Evolutionary conservation across 495 filamentous ascomycete species (phyloP), one percentile per base, ranked within the genome.

Genomic region (Penicillium subrubescens): DNA sequence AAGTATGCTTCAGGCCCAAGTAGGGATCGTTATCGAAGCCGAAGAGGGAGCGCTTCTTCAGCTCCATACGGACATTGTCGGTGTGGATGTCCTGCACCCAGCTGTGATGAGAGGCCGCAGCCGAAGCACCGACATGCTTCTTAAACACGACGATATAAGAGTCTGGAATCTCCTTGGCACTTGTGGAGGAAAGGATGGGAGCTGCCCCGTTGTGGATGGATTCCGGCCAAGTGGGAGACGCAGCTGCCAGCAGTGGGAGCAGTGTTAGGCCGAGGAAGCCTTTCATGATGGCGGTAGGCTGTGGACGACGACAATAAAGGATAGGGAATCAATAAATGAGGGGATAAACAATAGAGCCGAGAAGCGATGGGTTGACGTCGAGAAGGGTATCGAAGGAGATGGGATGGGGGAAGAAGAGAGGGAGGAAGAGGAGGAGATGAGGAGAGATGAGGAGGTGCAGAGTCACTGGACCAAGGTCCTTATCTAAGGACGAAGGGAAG

Each of bases 121-220:
- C 81, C 21, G 80, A 79, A 27, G 87, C 77, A 62, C 82, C 82
- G 59, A 99, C 90, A 74, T 97, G 92, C 77, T 94, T 90, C 88
- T 99, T 98, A 87, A 99, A 97, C 67, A 96, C 92, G 79, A 99
- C 81, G 79, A 99, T 97, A 78, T 98, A 99, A 43, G 92, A 92
- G 81, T 97, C 90, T 52, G 92, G 90, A 37, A 99, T 86, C 69
- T 88, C 84, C 67, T 91, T 80, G 31, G 92, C 83, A 70, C 90
- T 89, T 31, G 83, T 78, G 8, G 93, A 90, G 17, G 93, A 94
- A 69, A 98, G 81, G 66, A 99, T 83, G 68, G 96, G 96, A 67
- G 96, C 95, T 48, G 89, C 89, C 64, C 89, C 92, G 69, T 91
- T 88, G 78, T 96, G 90, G 76, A 95, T 91, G 67, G 92, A 90